Evolutionary conservation across 2,329 filamentous ascomycete genomes (phyloP).

Genomic region (Aurifilum marmelostoma): DNA sequence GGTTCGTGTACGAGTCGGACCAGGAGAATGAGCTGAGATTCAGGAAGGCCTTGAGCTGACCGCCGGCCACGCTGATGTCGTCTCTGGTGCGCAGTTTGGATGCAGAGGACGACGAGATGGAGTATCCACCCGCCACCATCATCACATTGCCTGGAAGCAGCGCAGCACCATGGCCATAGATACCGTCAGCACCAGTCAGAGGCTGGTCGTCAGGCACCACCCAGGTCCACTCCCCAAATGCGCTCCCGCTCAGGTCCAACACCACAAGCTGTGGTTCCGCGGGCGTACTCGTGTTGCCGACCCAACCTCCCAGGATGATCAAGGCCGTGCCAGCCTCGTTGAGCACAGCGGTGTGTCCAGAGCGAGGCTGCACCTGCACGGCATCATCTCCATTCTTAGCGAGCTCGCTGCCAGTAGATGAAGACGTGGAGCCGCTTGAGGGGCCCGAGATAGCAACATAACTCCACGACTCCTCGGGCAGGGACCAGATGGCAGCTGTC

Average conservation of each 20-base stretch:
- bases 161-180: conserved; percentile 67
- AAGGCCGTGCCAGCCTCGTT: conserved; percentile 78
- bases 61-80: conserved; percentile 27
- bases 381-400: conserved; percentile 44
- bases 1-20: conserved; percentile 55
- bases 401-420: conserved; percentile 53
- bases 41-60: conserved; percentile 48
- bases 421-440: conserved; percentile 28
- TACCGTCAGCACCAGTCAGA: conserved; percentile 42
- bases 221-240: conserved; percentile 76
- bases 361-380: conserved; percentile 71
- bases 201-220: conserved; percentile 59
- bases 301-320: conserved; percentile 88
- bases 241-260: conserved; percentile 70
- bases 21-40: conserved; percentile 62
- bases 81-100: conserved; percentile 21
- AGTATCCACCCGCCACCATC: conserved; percentile 68
- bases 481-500: conserved; percentile 80
- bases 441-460: conserved; percentile 69
- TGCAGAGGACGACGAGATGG: conserved; percentile 42
- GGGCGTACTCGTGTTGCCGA: conserved; percentile 75
- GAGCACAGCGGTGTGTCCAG: conserved; percentile 84
- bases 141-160: conserved; percentile 69
- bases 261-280: conserved; percentile 82
- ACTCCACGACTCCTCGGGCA: conserved; percentile 85